Percentiles rank a stretch among this genome's conserved stretches.
Evolutionary conservation across 1,284 basidiomycete species (phyloP).

Genomic region (Peniophora sp.): DNA sequence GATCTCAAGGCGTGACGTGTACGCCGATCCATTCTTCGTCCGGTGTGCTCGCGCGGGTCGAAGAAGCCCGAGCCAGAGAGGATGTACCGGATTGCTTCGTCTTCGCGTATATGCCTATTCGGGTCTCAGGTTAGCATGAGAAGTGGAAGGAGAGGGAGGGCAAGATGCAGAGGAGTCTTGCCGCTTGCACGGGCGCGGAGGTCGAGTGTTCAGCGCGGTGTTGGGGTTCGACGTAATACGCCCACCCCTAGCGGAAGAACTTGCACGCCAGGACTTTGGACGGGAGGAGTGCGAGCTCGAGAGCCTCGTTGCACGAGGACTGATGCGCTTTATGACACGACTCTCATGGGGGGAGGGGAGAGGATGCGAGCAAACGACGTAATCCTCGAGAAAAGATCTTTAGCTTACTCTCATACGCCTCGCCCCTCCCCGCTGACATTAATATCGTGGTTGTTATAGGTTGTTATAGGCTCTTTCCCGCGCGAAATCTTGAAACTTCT

Average conservation of each 20-base stretch:
- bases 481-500: conserved; percentile 51
- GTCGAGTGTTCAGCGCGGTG: no score
- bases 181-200: no score
- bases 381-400: conserved; percentile 80
- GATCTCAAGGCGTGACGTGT: conserved; percentile 59
- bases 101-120: conserved; percentile 80
- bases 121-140: no score
- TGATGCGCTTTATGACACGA: no score
- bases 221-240: no score
- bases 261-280: no score
- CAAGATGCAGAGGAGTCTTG: no score
- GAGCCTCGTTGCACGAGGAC: no score
- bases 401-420: conserved; percentile 72
- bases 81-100: conserved; percentile 87
- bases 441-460: conserved; percentile 65
- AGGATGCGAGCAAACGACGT: conserved; percentile 15
- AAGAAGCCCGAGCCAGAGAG: conserved; percentile 79
- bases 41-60: conserved; percentile 64
- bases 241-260: no score
- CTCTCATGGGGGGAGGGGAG: no score
- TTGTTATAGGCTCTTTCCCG: conserved; percentile 69
- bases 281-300: no score
- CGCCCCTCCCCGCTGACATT: conserved; percentile 69
- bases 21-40: conserved; percentile 69
- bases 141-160: no score